Base-by-base conservation (phyloP, 116 monocot species). In the Cymodocea nodosa region DNA sequence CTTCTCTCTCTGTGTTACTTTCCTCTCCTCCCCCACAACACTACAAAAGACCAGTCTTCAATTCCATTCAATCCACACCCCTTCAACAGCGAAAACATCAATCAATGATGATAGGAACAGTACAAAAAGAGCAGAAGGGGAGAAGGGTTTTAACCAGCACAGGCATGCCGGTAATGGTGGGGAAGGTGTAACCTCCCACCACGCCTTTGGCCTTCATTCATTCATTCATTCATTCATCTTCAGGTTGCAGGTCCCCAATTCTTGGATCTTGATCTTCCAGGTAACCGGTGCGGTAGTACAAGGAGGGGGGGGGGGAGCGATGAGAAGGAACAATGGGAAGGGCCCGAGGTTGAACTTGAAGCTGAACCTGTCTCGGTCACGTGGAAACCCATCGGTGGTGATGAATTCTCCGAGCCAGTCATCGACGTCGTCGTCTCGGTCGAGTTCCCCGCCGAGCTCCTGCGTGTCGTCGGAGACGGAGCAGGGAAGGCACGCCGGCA, bases 401-500 rank as follows among this genome's bases (percentile, higher is more conserved):
- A 76, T 15, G 37, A 52, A 2, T 70, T 25, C 18, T 64, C 68
- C 59, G 14, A 22, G 6, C 8, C 56, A 48, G 6, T 72, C 63
- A 19, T 73, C 72, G 15, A 56, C 65, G 0, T 84, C 87, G 0
- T 77, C 89, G 16, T 78, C 79, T 9, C 70, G 70, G 16, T 68
- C 71, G 20, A 51, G 85, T 1, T 80, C 85, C 8, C 80, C 87
- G 35, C 73, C 86, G 36, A 86, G 84, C 77, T 89, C 89, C 61
- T 94, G 89, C 62, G 80, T 89, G 56, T 89, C 89, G 15, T 89
- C 94, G 15, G 92, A 92, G 65, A 72, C 64, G 0, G 85, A 84
- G 60, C 71, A 79, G 62, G 73, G 78, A 59, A 22, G 49, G 70
- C 22, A 50, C 14, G 69, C 80, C 40, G 58, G 67, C 71, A 94